Percentiles rank a stretch among this genome's conserved stretches.
phyloP scores from a whole-genome alignment of 352 stramenopile species.

The Phytophthora hybrid region DNA sequence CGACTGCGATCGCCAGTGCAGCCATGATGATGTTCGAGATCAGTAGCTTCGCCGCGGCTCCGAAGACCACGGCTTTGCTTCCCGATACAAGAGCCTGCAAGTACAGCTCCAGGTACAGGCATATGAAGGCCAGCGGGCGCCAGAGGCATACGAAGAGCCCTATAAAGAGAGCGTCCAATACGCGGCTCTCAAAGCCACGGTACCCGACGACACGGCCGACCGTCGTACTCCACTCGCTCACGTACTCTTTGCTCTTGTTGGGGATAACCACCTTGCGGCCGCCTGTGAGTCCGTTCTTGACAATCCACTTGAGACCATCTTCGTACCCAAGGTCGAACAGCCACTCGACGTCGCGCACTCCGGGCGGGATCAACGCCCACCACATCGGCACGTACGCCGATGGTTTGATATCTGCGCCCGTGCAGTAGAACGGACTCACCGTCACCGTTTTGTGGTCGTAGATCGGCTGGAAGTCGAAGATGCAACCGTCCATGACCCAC shows the following conservation, averaged over 20 bases:
- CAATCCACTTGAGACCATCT: constrained; percentile 76
- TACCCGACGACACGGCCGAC: constrained; percentile 80
- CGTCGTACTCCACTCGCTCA: constrained; percentile 65
- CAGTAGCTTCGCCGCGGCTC: constrained; percentile 71
- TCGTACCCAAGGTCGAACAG: constrained; percentile 87
- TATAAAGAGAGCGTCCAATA: constrained; percentile 79
- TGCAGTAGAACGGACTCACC: constrained; percentile 88
- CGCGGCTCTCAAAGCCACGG: constrained; percentile 66
- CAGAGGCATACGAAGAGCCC: constrained; percentile 75
- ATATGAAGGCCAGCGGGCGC: constrained; percentile 80
- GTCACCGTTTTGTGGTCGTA: constrained; percentile 77
- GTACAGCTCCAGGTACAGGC: constrained; percentile 86
- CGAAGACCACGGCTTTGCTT: constrained; percentile 75
- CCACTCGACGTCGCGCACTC: constrained; percentile 79
- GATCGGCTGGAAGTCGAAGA: constrained; percentile 89
- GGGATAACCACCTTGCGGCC: constrained; percentile 54
- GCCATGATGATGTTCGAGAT: constrained; percentile 65
- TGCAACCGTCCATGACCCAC: constrained; percentile 87
- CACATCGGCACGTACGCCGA: constrained; percentile 89
- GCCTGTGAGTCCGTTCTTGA: constrained; percentile 50
- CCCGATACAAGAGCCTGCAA: constrained; percentile 70
- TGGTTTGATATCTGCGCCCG: constrained; percentile 87
- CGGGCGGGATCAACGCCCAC: constrained; percentile 82
- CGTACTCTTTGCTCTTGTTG: constrained; percentile 59
- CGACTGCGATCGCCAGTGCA: constrained; percentile 48